phyloP scores from a whole-genome alignment of 2,329 filamentous ascomycete genomes.

The Pestalotiopsis sp. region DNA sequence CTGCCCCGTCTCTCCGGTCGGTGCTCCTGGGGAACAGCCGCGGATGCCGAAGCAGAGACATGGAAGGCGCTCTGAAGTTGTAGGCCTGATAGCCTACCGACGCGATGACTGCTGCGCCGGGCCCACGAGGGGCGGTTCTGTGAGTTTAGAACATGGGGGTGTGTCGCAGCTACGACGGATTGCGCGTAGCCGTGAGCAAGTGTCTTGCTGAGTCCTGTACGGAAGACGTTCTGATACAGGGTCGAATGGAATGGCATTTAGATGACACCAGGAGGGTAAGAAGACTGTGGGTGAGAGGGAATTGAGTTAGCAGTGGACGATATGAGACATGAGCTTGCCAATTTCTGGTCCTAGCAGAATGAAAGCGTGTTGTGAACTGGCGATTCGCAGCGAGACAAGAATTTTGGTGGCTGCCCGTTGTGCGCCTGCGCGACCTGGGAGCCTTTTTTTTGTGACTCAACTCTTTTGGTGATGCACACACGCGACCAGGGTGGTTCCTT shows the following conservation, averaged over 20 bases:
- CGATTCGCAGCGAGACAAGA: background rate
- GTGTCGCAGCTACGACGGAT: slow-evolving; percentile 92
- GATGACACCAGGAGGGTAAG: slow-evolving; percentile 66
- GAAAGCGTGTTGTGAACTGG: background rate
- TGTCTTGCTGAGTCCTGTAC: slow-evolving; percentile 95
- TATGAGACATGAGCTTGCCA: background rate
- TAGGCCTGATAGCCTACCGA: slow-evolving; percentile 59
- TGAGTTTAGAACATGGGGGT: slow-evolving; percentile 74
- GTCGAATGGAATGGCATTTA: slow-evolving; percentile 87
- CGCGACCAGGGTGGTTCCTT: background rate
- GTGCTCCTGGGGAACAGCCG: slow-evolving; percentile 56
- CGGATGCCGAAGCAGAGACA: slow-evolving; percentile 51
- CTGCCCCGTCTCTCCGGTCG: slow-evolving; percentile 50
- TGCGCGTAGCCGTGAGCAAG: slow-evolving; percentile 98
- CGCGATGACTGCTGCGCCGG: slow-evolving; percentile 56
- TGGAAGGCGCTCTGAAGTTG: slow-evolving; percentile 81
- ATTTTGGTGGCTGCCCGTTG: background rate
- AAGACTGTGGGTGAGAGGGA: slow-evolving; percentile 40
- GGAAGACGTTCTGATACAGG: slow-evolving; percentile 81
- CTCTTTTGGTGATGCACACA: background rate
- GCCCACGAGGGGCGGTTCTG: slow-evolving; percentile 68
- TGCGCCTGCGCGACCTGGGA: background rate
- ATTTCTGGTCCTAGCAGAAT: background rate
- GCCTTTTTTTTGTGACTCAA: background rate
- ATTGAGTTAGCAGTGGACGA: slow-evolving; percentile 19